These are phyloP conservation scores for Porosira glacialis DNA, from an alignment of 352 stramenopile genomes.

Conservation along the genomic window DNA sequence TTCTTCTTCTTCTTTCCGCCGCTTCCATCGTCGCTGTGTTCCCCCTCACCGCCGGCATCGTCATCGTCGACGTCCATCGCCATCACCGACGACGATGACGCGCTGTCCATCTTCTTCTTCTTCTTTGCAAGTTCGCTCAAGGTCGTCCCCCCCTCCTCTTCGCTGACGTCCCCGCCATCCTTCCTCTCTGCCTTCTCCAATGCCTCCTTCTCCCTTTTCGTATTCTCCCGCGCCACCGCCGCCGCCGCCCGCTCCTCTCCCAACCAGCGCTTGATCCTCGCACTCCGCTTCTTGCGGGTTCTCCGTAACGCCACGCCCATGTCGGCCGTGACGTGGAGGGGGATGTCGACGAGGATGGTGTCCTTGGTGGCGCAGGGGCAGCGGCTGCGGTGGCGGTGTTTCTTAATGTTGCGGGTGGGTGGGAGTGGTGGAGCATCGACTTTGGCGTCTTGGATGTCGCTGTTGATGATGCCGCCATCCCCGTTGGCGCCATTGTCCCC, in stretches of 20 bases:
- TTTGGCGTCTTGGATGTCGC: no score
- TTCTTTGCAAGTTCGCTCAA: neutral
- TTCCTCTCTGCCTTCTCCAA: no score
- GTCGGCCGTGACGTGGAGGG: slow-evolving; percentile 66
- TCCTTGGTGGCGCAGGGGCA: slow-evolving; percentile 45
- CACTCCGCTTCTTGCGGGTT: slow-evolving; percentile 54
- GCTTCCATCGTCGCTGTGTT: neutral
- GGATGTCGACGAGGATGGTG: slow-evolving; percentile 66
- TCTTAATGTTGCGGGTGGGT: no score
- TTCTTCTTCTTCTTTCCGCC: no score
- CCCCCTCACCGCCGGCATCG: neutral
- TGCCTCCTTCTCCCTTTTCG: no score
- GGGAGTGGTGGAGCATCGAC: no score
- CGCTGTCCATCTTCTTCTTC: neutral
- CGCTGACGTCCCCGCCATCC: no score
- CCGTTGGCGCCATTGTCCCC: no score
- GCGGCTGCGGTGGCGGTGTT: slow-evolving; percentile 4
- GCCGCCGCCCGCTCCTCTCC: neutral
- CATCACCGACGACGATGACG: no score
- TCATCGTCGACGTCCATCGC: neutral
- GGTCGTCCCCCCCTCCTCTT: neutral
- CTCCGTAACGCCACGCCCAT: slow-evolving; percentile 62
- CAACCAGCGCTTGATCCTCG: slow-evolving; percentile 50
- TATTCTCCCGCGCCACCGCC: neutral
- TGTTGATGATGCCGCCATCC: no score